Evolutionary conservation across 495 filamentous ascomycete species (phyloP).

Genomic region (Talaromyces borbonicus): DNA sequence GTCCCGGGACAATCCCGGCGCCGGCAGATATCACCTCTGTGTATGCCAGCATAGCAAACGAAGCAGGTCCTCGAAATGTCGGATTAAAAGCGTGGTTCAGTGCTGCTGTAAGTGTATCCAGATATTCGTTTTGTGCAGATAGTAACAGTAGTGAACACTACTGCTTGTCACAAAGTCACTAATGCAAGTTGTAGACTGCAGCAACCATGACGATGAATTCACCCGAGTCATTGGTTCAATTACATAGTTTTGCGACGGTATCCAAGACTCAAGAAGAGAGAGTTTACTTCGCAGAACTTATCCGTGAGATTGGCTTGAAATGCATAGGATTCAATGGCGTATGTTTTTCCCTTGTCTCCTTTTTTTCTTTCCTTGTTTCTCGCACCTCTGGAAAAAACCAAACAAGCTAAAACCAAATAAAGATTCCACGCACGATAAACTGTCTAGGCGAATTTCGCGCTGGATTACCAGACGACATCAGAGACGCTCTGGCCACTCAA

Average conservation of each 20-base stretch:
- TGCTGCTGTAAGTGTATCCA: constrained; percentile 40
- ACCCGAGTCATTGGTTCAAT: constrained; percentile 48
- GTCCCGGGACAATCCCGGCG: constrained; percentile 55
- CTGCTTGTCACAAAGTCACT: too few species aligned
- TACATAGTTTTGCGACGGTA: constrained; percentile 43
- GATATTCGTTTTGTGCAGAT: neutral
- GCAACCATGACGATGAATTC: constrained; percentile 71
- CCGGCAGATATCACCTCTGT: constrained; percentile 47
- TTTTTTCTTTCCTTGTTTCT: neutral
- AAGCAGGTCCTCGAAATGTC: constrained; percentile 43
- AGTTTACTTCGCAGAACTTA: constrained; percentile 56
- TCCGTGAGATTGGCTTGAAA: constrained; percentile 72
- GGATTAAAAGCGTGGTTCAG: constrained; percentile 54
- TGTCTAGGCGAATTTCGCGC: constrained; percentile 56
- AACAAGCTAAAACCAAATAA: neutral
- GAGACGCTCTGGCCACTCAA: constrained; percentile 30
- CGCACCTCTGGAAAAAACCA: neutral
- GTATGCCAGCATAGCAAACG: constrained; percentile 48
- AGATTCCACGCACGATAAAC: constrained; percentile 71
- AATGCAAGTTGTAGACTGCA: constrained; percentile 40
- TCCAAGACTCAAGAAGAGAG: constrained; percentile 23
- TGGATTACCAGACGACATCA: constrained; percentile 40
- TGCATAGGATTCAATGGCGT: constrained; percentile 73
- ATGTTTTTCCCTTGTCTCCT: neutral
- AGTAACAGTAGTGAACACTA: neutral